Conservation (phyloP, 2,329 filamentous ascomycete genomes). For the Diaporthe sp. region DNA sequence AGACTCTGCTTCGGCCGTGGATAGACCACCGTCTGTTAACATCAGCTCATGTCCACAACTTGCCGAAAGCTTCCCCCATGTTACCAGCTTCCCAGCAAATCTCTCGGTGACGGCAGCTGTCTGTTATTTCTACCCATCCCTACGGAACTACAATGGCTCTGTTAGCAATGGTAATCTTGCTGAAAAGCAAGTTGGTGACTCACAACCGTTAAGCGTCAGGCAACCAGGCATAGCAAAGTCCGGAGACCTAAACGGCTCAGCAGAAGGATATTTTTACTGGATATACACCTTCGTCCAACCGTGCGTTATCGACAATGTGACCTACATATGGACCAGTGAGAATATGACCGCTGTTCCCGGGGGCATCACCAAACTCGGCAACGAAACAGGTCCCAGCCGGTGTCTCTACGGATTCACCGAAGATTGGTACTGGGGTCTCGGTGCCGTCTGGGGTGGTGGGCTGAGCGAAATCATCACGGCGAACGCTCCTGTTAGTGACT, state of each 20-base stretch:
- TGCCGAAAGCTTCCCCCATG: background rate
- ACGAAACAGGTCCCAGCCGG: background rate
- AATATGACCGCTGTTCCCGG: background rate
- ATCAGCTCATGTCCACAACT: slow-evolving; percentile 3
- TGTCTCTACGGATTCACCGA: background rate
- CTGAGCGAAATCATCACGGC: background rate
- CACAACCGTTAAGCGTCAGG: background rate
- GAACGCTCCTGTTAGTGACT: too few relatives aligned
- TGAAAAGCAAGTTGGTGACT: background rate
- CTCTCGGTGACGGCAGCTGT: slow-evolving; percentile 4
- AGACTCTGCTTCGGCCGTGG: background rate
- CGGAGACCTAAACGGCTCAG: background rate
- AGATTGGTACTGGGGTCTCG: background rate
- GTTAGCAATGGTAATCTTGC: slow-evolving; percentile 11
- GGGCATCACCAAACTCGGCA: background rate
- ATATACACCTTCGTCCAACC: background rate
- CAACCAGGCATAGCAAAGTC: background rate
- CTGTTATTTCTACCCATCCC: slow-evolving; percentile 5
- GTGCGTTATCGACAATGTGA: background rate
- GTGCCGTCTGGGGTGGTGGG: background rate
- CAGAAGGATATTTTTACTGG: background rate
- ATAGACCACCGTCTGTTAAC: background rate
- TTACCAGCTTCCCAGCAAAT: background rate
- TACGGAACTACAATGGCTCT: slow-evolving; percentile 3
- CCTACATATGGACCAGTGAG: background rate